Evolutionary conservation across 495 filamentous ascomycete genomes (phyloP), one percentile per base, ranked within the genome.

Genomic region (Cetradonia linearis): DNA sequence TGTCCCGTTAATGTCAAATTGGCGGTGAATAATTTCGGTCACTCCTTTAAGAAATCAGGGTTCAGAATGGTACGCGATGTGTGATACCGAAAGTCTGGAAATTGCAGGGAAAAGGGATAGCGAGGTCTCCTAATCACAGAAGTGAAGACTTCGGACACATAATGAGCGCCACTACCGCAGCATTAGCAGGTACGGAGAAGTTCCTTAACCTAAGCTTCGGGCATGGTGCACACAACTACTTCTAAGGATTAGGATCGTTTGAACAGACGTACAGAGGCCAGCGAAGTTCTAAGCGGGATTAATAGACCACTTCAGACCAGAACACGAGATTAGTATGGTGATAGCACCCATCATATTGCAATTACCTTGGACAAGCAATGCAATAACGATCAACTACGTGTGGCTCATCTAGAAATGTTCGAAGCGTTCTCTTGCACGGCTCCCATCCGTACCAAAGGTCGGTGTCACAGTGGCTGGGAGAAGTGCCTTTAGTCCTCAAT

Each of bases 371-470:
- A 9, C 18, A 25, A 10, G 16, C 16, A 13, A 25, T 42, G 13
- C 1, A 31, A 42, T 14, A 5, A 13, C 1, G 13, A 42, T 38
- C 8, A 25, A 33, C 5, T 31, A 20, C 18, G 6, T 7, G 8
- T 52, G 11, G 16, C 27, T 31, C 55, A 44, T 0, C 20, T 13
- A 25, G 13, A 13, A 6, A 76, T 86, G 77, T 86, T 70, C 81
- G 78, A 83, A 77, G 76, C 68, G 78, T 86, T 87, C 83, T 87
- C 82, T 84, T 85, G 84, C 85, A 81, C 76, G 72, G 73, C 75
- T 79, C 72, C 79, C 85, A 86, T 71, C 60, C 72, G 71, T 74
- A 25, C 73, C 70, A 69, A 70, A 70, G 71, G 74, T 70, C 63
- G 64, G 70, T 68, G 72, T 64, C 62, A 62, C 46, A 66, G 70